phyloP scores from a whole-genome alignment of 1,284 basidiomycete species.

The Vanrija pseudolonga region DNA sequence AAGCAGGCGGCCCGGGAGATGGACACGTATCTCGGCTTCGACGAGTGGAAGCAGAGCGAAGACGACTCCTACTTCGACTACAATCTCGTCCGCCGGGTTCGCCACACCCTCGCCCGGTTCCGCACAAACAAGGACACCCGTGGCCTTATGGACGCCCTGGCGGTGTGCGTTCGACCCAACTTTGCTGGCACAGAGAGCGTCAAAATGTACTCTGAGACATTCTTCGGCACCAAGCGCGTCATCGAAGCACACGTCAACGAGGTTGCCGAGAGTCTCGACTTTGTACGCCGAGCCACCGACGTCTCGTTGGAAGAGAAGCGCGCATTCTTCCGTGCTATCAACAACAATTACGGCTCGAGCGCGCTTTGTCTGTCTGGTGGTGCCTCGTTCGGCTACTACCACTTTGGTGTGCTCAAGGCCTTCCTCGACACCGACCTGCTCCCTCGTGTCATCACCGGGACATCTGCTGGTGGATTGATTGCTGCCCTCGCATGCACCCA shows the following conservation, averaged over 20 bases:
- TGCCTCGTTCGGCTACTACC: conserved; percentile 78
- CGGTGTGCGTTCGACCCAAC: conserved; percentile 86
- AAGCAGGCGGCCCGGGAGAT: conserved; percentile 71
- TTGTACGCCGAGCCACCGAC: conserved; percentile 66
- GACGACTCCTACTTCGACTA: conserved; percentile 87
- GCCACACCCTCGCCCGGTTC: conserved; percentile 35
- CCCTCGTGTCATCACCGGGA: conserved; percentile 83
- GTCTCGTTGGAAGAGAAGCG: conserved; percentile 84
- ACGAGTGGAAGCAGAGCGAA: conserved; percentile 79
- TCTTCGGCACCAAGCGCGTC: conserved; percentile 78
- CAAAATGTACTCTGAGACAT: conserved; percentile 82
- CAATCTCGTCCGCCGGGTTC: conserved; percentile 48
- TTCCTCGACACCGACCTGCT: conserved; percentile 83
- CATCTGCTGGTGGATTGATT: conserved; percentile 86
- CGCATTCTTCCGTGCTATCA: conserved; percentile 83
- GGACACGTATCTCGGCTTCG: conserved; percentile 76
- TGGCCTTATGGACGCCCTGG: conserved; percentile 82
- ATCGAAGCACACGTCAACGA: conserved; percentile 87
- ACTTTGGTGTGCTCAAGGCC: conserved; percentile 83
- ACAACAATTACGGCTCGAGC: conserved; percentile 81
- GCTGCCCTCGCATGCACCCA: conserved; percentile 78
- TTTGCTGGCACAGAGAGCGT: conserved; percentile 92
- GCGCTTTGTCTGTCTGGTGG: conserved; percentile 93
- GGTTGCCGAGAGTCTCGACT: conserved; percentile 67
- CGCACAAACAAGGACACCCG: conserved; percentile 62